phyloP scores from a whole-genome alignment of 1,284 basidiomycete species.

The Ceratobasidium sp. region DNA sequence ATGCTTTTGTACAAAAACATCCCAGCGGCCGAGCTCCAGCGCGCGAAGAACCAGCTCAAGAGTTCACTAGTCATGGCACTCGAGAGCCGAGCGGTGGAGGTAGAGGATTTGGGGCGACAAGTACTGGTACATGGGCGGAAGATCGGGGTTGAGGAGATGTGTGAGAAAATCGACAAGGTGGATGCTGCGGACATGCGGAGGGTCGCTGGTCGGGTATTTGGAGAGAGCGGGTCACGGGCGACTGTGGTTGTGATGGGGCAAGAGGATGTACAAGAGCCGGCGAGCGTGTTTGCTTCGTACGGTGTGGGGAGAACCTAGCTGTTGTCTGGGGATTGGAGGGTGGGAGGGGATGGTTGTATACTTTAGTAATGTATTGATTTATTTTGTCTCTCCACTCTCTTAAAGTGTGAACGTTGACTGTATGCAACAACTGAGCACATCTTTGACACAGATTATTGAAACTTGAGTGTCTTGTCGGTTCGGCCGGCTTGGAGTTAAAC shows the following conservation, averaged over 20 bases:
- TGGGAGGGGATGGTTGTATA: not conserved
- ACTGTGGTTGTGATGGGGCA: conserved; percentile 79
- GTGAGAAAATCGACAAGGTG: conserved; percentile 85
- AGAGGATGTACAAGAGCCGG: conserved; percentile 72
- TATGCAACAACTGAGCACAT: not conserved
- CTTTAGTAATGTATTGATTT: conserved; percentile 7
- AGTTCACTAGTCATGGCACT: conserved; percentile 95
- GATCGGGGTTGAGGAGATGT: conserved; percentile 92
- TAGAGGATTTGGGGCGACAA: conserved; percentile 88
- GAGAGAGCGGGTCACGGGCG: conserved; percentile 64
- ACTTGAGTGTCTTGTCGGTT: too few species aligned
- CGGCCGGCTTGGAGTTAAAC: not conserved
- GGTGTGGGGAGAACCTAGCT: conserved; percentile 62
- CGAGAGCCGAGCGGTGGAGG: conserved; percentile 90
- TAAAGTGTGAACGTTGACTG: conserved; percentile 5
- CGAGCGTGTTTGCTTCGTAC: conserved; percentile 71
- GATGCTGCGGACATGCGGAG: conserved; percentile 74
- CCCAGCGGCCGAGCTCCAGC: conserved; percentile 73
- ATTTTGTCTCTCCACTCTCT: not conserved
- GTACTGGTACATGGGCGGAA: conserved; percentile 91
- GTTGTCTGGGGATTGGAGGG: too few species aligned
- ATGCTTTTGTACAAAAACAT: conserved; percentile 73
- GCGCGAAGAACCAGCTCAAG: conserved; percentile 97
- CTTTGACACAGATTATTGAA: conserved; percentile 5
- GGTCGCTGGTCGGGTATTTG: conserved; percentile 80